Evolutionary conservation across 805 yeast species (phyloP).

Genomic region (Peterozyma xylosa): DNA sequence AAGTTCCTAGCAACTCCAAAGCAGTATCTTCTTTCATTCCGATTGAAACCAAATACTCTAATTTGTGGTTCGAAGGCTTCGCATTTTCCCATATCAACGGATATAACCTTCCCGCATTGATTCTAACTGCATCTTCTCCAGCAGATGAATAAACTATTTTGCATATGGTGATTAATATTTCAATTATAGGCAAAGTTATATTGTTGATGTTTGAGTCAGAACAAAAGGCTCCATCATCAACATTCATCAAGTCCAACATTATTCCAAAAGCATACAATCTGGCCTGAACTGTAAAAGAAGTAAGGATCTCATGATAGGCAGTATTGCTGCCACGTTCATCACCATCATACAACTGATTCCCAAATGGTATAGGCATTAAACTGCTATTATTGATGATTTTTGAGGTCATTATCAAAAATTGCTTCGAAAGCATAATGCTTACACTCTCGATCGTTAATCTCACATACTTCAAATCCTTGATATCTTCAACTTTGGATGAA

Average conservation of each 20-base stretch:
- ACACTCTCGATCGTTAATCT: slow-evolving; percentile 29
- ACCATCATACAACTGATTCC: slow-evolving; percentile 31
- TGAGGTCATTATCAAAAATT: slow-evolving; percentile 35
- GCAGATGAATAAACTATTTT: slow-evolving; percentile 30
- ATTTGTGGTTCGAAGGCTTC: slow-evolving; percentile 28
- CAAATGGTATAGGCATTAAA: slow-evolving; percentile 23
- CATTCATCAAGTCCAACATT: slow-evolving; percentile 24
- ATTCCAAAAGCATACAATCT: slow-evolving; percentile 32
- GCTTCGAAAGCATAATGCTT: slow-evolving; percentile 30
- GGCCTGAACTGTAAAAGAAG: slow-evolving; percentile 30
- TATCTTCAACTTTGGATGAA: slow-evolving; percentile 17
- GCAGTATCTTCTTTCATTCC: slow-evolving; percentile 26
- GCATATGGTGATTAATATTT: slow-evolving; percentile 36
- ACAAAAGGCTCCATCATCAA: slow-evolving; percentile 15
- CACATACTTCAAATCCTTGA: slow-evolving; percentile 27
- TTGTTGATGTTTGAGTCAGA: slow-evolving; percentile 13
- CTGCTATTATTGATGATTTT: slow-evolving; percentile 31
- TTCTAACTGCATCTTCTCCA: slow-evolving; percentile 26
- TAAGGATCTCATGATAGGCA: slow-evolving; percentile 17
- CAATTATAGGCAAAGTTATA: slow-evolving; percentile 31
- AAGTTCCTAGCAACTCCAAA: slow-evolving; percentile 14
- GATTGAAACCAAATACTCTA: slow-evolving; percentile 22
- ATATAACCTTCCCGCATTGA: slow-evolving; percentile 26
- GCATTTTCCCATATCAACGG: slow-evolving; percentile 31
- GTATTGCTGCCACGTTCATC: slow-evolving; percentile 16